Evolutionary conservation across 2,329 filamentous ascomycete species (phyloP).

Genomic region (Phoma sp.): DNA sequence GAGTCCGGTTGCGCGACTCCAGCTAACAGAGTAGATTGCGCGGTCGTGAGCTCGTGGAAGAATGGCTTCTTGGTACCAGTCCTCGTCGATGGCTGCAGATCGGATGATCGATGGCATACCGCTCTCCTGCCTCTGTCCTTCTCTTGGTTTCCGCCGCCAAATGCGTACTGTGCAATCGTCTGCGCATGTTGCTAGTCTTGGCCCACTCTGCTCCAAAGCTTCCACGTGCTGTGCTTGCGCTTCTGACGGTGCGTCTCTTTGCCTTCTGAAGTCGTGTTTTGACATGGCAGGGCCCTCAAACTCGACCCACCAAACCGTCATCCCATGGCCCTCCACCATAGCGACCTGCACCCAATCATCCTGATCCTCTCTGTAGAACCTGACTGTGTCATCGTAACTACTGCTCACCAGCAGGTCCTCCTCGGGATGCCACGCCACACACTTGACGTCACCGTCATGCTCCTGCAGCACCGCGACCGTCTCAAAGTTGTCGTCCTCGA

Average conservation of each 20-base stretch:
- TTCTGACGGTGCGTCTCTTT: constrained; percentile 36
- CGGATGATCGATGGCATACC: constrained; percentile 91
- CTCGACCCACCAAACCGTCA: constrained; percentile 89
- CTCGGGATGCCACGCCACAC: constrained; percentile 87
- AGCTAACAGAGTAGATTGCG: constrained; percentile 82
- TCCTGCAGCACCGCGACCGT: constrained; percentile 94
- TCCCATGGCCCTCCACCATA: constrained; percentile 77
- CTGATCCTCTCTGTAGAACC: constrained; percentile 86
- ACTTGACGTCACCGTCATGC: constrained; percentile 95
- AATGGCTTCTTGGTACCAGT: constrained; percentile 79
- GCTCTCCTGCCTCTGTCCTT: constrained; percentile 55
- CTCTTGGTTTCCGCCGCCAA: constrained; percentile 72
- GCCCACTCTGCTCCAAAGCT: constrained; percentile 50
- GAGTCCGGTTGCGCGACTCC: constrained; percentile 78
- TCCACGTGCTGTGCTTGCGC: constrained; percentile 46
- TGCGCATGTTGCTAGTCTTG: constrained; percentile 79
- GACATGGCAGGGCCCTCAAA: constrained; percentile 59
- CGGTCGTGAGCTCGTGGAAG: constrained; percentile 78
- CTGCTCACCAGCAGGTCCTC: constrained; percentile 80
- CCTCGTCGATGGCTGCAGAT: constrained; percentile 72
- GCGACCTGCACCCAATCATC: constrained; percentile 95
- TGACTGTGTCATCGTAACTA: constrained; percentile 93
- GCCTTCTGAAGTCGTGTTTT: constrained; percentile 31
- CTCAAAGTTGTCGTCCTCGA: constrained; percentile 95
- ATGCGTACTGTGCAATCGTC: constrained; percentile 81